Conservation (phyloP, 192 early-diverging fungal species). For the Coemansia umbellata region DNA sequence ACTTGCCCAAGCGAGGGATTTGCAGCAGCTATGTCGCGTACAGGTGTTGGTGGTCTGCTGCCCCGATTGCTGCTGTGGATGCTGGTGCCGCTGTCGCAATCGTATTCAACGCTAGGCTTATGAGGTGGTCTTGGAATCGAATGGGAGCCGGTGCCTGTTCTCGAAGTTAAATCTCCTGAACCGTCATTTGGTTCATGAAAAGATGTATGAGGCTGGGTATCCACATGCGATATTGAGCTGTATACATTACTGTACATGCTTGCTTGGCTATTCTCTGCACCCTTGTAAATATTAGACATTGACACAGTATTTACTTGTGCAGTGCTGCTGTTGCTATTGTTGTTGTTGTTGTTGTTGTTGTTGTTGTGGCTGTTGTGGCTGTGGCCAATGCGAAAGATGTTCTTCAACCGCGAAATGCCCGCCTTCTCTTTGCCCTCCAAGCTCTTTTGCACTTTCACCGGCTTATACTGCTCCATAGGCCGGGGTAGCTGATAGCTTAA, state of each 20-base stretch:
- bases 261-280: not conserved
- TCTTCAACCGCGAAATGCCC: constrained; percentile 46
- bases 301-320: not conserved
- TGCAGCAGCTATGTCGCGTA: not conserved
- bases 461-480: not conserved
- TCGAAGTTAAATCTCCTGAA: no score
- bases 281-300: not conserved
- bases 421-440: constrained; percentile 26
- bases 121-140: not conserved
- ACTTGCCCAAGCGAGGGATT: not conserved
- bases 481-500: not conserved
- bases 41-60: not conserved
- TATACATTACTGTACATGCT: not conserved
- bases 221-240: not conserved
- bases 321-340: not conserved
- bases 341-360: not conserved
- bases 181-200: not conserved
- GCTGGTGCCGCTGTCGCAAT: constrained; percentile 6
- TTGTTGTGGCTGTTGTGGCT: constrained; percentile 4
- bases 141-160: not conserved
- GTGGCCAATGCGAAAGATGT: constrained; percentile 39
- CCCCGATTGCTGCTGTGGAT: not conserved
- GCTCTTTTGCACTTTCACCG: constrained; percentile 4
- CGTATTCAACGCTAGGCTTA: not conserved
- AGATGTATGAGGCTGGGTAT: not conserved